Evolutionary conservation across 2,329 filamentous ascomycete genomes (phyloP), one percentile per base, ranked within the genome.

Genomic region (Tolypocladium tropicale): DNA sequence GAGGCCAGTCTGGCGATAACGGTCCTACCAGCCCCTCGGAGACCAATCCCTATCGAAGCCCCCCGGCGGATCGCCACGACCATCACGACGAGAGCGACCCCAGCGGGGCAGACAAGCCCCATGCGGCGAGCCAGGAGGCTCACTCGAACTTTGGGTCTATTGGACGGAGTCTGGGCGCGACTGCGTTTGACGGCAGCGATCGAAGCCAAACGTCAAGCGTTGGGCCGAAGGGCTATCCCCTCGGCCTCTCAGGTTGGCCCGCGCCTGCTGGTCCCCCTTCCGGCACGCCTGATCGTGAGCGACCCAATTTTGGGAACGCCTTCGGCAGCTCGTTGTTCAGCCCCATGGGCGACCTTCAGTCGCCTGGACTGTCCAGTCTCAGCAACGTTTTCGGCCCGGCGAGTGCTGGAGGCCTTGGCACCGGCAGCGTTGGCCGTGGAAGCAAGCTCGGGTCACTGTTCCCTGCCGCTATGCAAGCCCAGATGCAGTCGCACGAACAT

Each of bases 31-130:
- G 93, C 68, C 94, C 94, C 12, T 94, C 92, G 0, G 90, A 95
- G 65, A 97, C 94, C 3, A 99, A 99, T 67, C 94, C 94, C 2
- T 99, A 94, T 68, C 89, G 92, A 61, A 97, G 93, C 69, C 94
- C 94, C 2, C 84, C 88, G 9, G 88, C 86, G 39, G 88, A 91
- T 30, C 84, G 84, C 49, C 84, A 88, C 56, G 79, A 82, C 21
- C 82, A 82, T 21, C 82, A 89, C 52, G 81, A 83, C 18, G 81
- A 82, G 9, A 77, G 79, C 50, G 81, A 87, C 49, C 73, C 76
- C 6, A 77, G 78, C 52, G 65, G 70, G 36, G 74, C 76, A 14
- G 76, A 79, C 9, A 74, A 74, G 53, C 67, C 72, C 14, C 76
- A 77, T 53, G 80, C 79, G 30, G 76, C 53, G 16, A 58, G 57